Base-by-base conservation (phyloP, 2,329 filamentous ascomycete species). In the Talaromyces sp. region DNA sequence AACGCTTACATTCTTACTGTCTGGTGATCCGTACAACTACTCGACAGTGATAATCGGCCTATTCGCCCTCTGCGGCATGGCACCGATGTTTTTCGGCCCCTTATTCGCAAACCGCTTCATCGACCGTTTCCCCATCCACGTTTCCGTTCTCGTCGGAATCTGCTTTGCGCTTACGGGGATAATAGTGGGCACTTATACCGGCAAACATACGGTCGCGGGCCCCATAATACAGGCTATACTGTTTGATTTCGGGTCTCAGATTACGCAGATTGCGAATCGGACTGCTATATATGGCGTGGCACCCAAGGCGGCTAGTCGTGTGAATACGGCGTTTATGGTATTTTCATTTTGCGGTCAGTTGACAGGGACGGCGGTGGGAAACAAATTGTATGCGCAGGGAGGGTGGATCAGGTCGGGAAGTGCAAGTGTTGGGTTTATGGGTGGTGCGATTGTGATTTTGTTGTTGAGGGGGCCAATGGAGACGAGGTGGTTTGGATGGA, bases 321-420 rank as follows among this genome's bases (percentile, higher is more conserved):
- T 93, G 25, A 95, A 95, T 71, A 92, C 90, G 0, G 89, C 87
- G 1, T 95, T 92, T 70, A 95, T 93, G 91, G 82, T 92, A 0
- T 82, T 83, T 7, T 86, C 85, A 0, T 93, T 93, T 69, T 86
- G 83, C 31, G 91, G 91, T 0, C 91, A 95, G 77, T 70, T 95
- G 54, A 87, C 87, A 1, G 90, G 90, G 0, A 88, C 86, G 0
- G 80, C 84, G 1, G 84, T 84, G 4, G 84, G 84, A 0, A 85
- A 83, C 65, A 76, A 80, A 50, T 72, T 87, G 12, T 88, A 84
- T 70, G 83, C 82, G 5, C 65, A 73, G 4, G 81, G 79, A 0
- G 85, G 85, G 0, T 88, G 86, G 86, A 75, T 82, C 2, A 76
- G 77, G 14, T 83, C 80, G 64, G 85, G 84, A 0, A 84, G 83